Evolutionary conservation across 2,329 filamentous ascomycete genomes (phyloP).

Genomic region (Bipolaris victoriae): DNA sequence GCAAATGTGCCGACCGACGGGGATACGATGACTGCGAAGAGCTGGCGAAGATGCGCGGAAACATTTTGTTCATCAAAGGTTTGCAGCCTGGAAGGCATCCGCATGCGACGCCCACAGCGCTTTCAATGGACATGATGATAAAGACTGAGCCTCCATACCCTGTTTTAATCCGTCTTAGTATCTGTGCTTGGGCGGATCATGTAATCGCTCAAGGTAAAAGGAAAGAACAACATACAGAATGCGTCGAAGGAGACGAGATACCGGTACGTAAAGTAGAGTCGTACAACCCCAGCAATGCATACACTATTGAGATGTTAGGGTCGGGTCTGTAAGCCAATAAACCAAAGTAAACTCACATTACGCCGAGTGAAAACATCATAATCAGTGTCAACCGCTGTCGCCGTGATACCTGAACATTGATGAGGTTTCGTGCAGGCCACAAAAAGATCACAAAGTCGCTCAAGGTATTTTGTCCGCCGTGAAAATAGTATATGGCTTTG

Average conservation of each 20-base stretch:
- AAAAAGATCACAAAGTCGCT: constrained; percentile 44
- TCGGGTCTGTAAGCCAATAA: constrained; percentile 10
- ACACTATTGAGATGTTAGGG: constrained; percentile 35
- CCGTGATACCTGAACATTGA: constrained; percentile 33
- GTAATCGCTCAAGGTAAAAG: not conserved
- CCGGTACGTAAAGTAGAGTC: constrained; percentile 37
- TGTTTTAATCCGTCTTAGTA: constrained; percentile 4
- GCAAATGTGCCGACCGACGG: constrained; percentile 7
- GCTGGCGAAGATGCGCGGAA: constrained; percentile 35
- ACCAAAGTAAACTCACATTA: constrained; percentile 24
- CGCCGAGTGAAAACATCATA: constrained; percentile 40
- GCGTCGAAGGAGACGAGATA: constrained; percentile 37
- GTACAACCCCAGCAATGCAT: constrained; percentile 39
- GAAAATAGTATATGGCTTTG: constrained; percentile 33
- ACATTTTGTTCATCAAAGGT: constrained; percentile 36
- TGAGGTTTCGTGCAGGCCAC: constrained; percentile 40
- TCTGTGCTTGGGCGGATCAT: not conserved
- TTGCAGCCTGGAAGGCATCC: constrained; percentile 44
- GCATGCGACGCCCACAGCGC: constrained; percentile 38
- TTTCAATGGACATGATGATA: constrained; percentile 38
- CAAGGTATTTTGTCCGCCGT: constrained; percentile 31
- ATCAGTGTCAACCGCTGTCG: constrained; percentile 39
- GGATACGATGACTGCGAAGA: constrained; percentile 16
- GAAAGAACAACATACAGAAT: constrained; percentile 26
- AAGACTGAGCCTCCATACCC: constrained; percentile 37